Conservation (phyloP, 768 basidiomycete species). For the Daedaleopsis sinensis region DNA sequence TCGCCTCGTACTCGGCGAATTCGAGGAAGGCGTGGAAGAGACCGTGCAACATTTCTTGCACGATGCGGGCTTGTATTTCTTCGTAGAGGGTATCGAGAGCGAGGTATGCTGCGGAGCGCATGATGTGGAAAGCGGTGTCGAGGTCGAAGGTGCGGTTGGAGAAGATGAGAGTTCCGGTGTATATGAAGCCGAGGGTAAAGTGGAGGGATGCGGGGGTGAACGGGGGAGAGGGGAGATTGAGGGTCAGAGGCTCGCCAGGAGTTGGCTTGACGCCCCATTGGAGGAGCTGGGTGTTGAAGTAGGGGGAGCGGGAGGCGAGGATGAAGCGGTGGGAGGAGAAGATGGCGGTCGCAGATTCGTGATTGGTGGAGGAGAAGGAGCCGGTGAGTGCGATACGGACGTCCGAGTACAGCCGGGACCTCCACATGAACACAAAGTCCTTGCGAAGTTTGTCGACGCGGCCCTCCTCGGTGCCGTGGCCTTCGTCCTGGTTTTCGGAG, state of each 20-base stretch:
- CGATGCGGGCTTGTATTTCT: slow-evolving; percentile 83
- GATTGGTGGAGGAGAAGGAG: slow-evolving; percentile 62
- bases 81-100: slow-evolving; percentile 68
- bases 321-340: slow-evolving; percentile 95
- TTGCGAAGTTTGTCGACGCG: slow-evolving; percentile 86
- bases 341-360: slow-evolving; percentile 74
- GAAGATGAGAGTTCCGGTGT: slow-evolving; percentile 92
- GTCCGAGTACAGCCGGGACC: slow-evolving; percentile 91
- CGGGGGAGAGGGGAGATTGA: slow-evolving; percentile 86
- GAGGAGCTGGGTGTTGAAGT: slow-evolving; percentile 83
- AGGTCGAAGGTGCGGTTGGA: slow-evolving; percentile 94
- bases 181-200: slow-evolving; percentile 93
- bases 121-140: slow-evolving; percentile 87
- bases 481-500: slow-evolving; percentile 44
- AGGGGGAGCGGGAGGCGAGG: slow-evolving; percentile 84
- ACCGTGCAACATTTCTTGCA: slow-evolving; percentile 89
- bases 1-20: slow-evolving; percentile 75
- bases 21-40: slow-evolving; percentile 84
- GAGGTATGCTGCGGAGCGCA: slow-evolving; percentile 83
- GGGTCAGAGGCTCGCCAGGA: slow-evolving; percentile 51
- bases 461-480: slow-evolving; percentile 46
- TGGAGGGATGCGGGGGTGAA: slow-evolving; percentile 95
- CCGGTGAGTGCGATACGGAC: slow-evolving; percentile 80
- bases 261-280: slow-evolving; percentile 52
- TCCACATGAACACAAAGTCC: slow-evolving; percentile 97